Conservation (phyloP, 768 basidiomycete genomes). For the Tremella fuciformis region DNA sequence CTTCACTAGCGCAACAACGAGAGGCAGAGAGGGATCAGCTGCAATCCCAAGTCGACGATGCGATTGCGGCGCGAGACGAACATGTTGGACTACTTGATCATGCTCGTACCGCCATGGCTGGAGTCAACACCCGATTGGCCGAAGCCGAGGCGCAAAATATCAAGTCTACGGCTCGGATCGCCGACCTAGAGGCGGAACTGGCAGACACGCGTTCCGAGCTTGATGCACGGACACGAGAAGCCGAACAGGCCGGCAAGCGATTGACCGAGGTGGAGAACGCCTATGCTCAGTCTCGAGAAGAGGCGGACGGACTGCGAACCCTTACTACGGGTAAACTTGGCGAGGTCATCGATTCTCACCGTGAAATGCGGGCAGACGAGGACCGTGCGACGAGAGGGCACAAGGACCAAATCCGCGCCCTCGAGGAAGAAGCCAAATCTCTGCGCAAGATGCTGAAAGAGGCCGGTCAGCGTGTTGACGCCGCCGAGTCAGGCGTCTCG, state of each 20-base stretch:
- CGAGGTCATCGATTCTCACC: slow-evolving; percentile 81
- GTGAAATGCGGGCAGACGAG: slow-evolving; percentile 78
- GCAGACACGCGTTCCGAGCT: slow-evolving; percentile 76
- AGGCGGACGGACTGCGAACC: slow-evolving; percentile 83
- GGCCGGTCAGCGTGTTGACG: slow-evolving; percentile 67
- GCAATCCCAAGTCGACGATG: slow-evolving; percentile 68
- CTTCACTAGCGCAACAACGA: slow-evolving; percentile 69
- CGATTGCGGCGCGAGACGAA: slow-evolving; percentile 69
- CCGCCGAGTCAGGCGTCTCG: slow-evolving; percentile 62
- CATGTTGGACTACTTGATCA: slow-evolving; percentile 86
- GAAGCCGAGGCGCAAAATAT: slow-evolving; percentile 75
- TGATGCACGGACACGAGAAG: slow-evolving; percentile 69
- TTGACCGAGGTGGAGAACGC: slow-evolving; percentile 80
- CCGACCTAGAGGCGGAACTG: slow-evolving; percentile 70
- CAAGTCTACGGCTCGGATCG: slow-evolving; percentile 67
- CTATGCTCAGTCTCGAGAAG: slow-evolving; percentile 87
- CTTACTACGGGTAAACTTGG: slow-evolving; percentile 82
- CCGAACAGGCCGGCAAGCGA: slow-evolving; percentile 64
- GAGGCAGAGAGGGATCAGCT: slow-evolving; percentile 71
- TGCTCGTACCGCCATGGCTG: slow-evolving; percentile 69
- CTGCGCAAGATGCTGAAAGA: slow-evolving; percentile 79
- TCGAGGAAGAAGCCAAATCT: slow-evolving; percentile 73
- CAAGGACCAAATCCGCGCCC: slow-evolving; percentile 73
- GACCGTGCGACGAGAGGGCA: slow-evolving; percentile 71
- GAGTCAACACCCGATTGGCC: slow-evolving; percentile 70